Conservation (phyloP, 2,329 filamentous ascomycete genomes). For the Fusarium abutilonis region DNA sequence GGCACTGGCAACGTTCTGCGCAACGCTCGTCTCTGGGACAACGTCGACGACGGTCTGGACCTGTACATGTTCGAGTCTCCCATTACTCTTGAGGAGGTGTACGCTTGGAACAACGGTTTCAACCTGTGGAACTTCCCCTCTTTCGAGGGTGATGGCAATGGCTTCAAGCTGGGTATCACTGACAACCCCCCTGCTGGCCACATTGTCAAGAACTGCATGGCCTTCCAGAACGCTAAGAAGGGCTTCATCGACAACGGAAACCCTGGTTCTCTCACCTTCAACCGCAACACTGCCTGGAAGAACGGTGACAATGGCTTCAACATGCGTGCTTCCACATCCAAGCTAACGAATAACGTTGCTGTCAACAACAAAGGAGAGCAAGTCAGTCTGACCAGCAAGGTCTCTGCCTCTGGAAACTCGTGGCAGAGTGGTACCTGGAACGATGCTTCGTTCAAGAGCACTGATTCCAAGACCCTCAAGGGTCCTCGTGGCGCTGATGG, state of each 20-base stretch:
- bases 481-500: conserved; percentile 52
- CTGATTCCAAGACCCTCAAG: conserved; percentile 49
- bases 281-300: conserved; percentile 58
- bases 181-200: conserved; percentile 54
- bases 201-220: conserved; percentile 56
- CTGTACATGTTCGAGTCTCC: conserved; percentile 52
- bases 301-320: conserved; percentile 50
- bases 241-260: conserved; percentile 60
- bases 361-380: conserved; percentile 35
- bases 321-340: conserved; percentile 44
- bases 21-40: conserved; percentile 60
- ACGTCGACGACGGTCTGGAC: conserved; percentile 58
- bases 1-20: conserved; percentile 58
- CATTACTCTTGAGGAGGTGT: conserved; percentile 56
- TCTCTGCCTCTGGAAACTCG: conserved; percentile 52
- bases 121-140: conserved; percentile 56
- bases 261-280: conserved; percentile 52
- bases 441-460: conserved; percentile 53
- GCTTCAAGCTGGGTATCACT: conserved; percentile 57
- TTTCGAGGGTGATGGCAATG: conserved; percentile 59
- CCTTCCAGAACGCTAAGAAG: conserved; percentile 56
- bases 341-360: conserved; percentile 54
- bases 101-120: conserved; percentile 59
- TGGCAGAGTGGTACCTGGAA: conserved; percentile 55
- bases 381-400: conserved; percentile 21